A percentile compares a stretch with the other conserved stretches of the same genome.
phyloP scores from a whole-genome alignment of 2,329 filamentous ascomycete species.

The Aspergillus uvarum region DNA sequence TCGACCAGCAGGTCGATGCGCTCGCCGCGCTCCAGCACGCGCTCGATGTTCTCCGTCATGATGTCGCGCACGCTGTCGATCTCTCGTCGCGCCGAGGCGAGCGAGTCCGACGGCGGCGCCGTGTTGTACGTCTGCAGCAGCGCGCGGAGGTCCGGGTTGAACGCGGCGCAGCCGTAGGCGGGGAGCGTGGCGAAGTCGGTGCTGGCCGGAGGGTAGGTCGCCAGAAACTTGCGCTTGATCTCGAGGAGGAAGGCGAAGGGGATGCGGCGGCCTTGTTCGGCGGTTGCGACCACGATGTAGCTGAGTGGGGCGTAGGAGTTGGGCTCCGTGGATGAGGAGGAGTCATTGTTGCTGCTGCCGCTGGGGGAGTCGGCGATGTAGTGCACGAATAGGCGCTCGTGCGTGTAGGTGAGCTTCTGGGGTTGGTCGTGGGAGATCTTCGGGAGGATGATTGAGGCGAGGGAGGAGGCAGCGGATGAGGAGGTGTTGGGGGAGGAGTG shows the following conservation, averaged over 20 bases:
- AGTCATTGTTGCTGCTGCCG: slow-evolving; percentile 43
- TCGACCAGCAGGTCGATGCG: slow-evolving; percentile 90
- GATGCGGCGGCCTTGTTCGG: slow-evolving; percentile 78
- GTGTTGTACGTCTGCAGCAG: slow-evolving; percentile 85
- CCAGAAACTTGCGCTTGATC: slow-evolving; percentile 83
- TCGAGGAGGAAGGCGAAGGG: slow-evolving; percentile 91
- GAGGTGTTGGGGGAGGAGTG: slow-evolving; percentile 84
- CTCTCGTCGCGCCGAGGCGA: slow-evolving; percentile 79
- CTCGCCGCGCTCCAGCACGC: slow-evolving; percentile 84
- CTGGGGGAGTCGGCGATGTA: slow-evolving; percentile 85
- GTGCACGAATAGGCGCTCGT: slow-evolving; percentile 90
- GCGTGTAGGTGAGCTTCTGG: slow-evolving; percentile 91
- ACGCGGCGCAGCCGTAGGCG: slow-evolving; percentile 84
- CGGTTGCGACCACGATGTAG: slow-evolving; percentile 84
- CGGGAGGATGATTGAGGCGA: slow-evolving; percentile 90
- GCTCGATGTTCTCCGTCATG: slow-evolving; percentile 95
- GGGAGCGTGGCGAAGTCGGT: slow-evolving; percentile 77
- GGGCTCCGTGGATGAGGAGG: slow-evolving; percentile 40
- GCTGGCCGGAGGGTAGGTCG: slow-evolving; percentile 61
- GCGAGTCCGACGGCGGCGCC: slow-evolving; percentile 74
- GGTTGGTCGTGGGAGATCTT: slow-evolving; percentile 80
- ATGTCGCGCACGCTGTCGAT: slow-evolving; percentile 91
- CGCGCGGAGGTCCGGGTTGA: slow-evolving; percentile 74
- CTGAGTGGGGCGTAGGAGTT: slow-evolving; percentile 77
- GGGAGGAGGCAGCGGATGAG: slow-evolving; percentile 79